Evolutionary conservation across 495 filamentous ascomycete species (phyloP), one percentile per base, ranked within the genome.

Genomic region (Amniculicola lignicola): DNA sequence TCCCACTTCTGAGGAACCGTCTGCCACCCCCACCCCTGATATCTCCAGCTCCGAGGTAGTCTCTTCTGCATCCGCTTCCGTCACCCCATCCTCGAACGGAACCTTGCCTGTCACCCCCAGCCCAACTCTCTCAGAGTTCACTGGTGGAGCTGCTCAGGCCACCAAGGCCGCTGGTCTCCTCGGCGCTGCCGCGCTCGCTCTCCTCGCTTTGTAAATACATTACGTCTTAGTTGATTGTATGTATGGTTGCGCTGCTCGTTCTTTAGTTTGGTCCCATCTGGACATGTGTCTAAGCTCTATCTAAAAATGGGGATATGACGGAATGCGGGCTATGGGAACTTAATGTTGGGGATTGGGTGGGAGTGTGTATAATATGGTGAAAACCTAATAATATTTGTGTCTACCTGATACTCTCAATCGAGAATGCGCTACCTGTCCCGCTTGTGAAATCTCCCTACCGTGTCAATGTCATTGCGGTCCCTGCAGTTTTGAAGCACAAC

Each of bases 161-260:
- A 63, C 60, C 31, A 55, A 60, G 28, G 61, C 61, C 21, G 61
- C 47, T 23, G 61, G 61, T 28, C 15, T 64, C n/a, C 19, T 64
- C 16, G 61, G 46, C 43, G 61, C 55, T 31, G 61, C 61, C 31
- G 61, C 51, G 23, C 15, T 64, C 4, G 61, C 61, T 41, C 24
- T 64, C 38, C 23, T 59, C n/a, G 60, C 49, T 35, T 60, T 64
- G 56, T 64, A 60, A 56, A 57, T 59, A 2, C 16, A n/a, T 33
- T 7, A n/a, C n/a, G 29, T 33, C 9, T 7, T 33, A n/a, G 7
- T 7, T n/a, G 29, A n/a, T 33, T 7, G n/a, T 33, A n/a, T 7
- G 29, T 7, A 9, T 7, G 29, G 29, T 9, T 33, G 29, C 9
- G 29, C n/a, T 33, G 29, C 7, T 7, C 29, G 29, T n/a, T n/a